These are phyloP conservation scores for Marchantia polymorpha DNA, from an alignment of 225 moss, liverwort and hornwort species.

Conservation along the genomic window DNA sequence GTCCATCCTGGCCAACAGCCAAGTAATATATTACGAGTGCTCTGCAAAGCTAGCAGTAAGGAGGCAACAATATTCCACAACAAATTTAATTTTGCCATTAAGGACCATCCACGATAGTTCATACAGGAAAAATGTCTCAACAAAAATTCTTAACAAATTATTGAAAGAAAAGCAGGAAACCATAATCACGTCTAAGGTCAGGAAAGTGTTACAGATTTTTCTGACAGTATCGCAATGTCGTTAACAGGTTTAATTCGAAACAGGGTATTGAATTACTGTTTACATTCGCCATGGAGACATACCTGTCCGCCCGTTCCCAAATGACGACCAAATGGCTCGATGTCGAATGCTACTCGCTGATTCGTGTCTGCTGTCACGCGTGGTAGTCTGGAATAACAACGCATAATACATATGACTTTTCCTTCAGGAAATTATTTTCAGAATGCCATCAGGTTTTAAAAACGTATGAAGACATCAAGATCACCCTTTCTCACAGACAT, in stretches of 20 bases:
- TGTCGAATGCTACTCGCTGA: conserved; percentile 88
- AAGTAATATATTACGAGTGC: no score
- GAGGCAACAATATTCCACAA: no score
- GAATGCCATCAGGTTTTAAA: background rate
- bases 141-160: no score
- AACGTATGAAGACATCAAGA: background rate
- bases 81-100: no score
- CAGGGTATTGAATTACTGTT: background rate
- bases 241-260: background rate
- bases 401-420: background rate
- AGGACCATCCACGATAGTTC: no score
- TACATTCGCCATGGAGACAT: background rate
- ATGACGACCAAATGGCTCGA: conserved; percentile 82
- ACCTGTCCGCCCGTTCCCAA: conserved; percentile 97
- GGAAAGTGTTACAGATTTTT: no score
- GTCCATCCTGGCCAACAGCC: conserved; percentile 67
- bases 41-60: no score
- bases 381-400: conserved; percentile 50
- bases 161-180: no score
- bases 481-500: no score
- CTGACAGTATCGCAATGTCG: background rate
- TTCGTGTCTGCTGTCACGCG: conserved; percentile 75
- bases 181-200: no score
- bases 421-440: background rate
- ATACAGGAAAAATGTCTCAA: no score